These are phyloP conservation scores for Kernera saxatilis DNA, from an alignment of 345 rosid species.

Conservation along the genomic window DNA sequence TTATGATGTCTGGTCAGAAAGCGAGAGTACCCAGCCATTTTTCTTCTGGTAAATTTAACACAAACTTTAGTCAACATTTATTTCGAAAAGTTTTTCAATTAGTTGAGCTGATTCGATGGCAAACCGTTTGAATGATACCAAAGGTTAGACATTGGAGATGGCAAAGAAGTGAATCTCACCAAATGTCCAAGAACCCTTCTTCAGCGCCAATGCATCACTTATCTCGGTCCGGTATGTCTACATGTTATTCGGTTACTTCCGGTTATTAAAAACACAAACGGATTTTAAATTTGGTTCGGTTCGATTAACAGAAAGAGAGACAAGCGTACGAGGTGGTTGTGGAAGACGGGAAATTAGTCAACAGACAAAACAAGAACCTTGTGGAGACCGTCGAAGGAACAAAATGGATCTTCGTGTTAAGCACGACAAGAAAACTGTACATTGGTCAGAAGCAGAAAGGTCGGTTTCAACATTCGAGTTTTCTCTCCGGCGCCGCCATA, in stretches of 20 bases:
- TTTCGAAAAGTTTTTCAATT: not conserved
- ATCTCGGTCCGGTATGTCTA: constrained; percentile 62
- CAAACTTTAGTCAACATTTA: not conserved
- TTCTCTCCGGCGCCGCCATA: constrained; percentile 74
- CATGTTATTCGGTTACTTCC: not conserved
- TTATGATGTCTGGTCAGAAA: constrained; percentile 55
- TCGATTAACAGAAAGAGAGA: constrained; percentile 50
- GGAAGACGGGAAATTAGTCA: constrained; percentile 48
- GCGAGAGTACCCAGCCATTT: constrained; percentile 63
- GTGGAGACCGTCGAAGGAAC: constrained; percentile 50
- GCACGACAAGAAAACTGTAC: constrained; percentile 51
- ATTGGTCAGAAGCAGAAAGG: constrained; percentile 61
- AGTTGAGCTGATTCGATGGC: not conserved
- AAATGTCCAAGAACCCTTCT: constrained; percentile 48
- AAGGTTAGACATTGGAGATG: constrained; percentile 85
- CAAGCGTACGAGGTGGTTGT: constrained; percentile 54
- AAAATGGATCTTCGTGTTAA: constrained; percentile 71
- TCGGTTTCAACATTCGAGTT: constrained; percentile 74
- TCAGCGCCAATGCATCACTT: constrained; percentile 61
- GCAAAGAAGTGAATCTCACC: constrained; percentile 51
- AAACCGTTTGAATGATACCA: constrained; percentile 15
- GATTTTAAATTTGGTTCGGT: not conserved
- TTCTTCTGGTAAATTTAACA: constrained; percentile 54
- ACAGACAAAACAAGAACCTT: constrained; percentile 28
- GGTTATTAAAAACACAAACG: not conserved